Conservation (phyloP, 2,329 filamentous ascomycete species). For the Blastomyces emzantsi region DNA sequence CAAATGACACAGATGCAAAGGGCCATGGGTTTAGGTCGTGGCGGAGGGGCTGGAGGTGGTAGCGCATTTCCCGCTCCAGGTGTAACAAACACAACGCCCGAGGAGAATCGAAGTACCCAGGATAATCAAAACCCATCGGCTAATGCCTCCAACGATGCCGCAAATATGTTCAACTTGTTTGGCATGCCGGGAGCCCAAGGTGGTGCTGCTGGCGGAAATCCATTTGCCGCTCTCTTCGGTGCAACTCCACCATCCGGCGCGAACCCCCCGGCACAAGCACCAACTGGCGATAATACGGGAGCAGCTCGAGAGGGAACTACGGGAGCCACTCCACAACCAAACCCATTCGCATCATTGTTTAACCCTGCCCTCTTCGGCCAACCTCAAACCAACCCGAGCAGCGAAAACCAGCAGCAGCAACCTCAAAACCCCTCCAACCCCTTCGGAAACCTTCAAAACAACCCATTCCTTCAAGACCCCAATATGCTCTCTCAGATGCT, state of each 20-base stretch:
- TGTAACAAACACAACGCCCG: slow-evolving; percentile 73
- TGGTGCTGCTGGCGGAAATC: slow-evolving; percentile 38
- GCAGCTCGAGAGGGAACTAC: slow-evolving; percentile 24
- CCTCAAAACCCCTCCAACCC: slow-evolving; percentile 35
- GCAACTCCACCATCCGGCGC: slow-evolving; percentile 24
- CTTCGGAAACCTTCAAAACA: slow-evolving; percentile 37
- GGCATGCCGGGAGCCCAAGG: slow-evolving; percentile 20
- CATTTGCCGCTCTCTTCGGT: slow-evolving; percentile 53
- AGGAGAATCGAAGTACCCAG: slow-evolving; percentile 34
- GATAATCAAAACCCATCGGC: slow-evolving; percentile 32
- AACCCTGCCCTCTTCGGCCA: slow-evolving; percentile 35
- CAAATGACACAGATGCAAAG: slow-evolving; percentile 76
- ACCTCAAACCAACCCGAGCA: slow-evolving; percentile 16
- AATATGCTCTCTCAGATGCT: slow-evolving; percentile 50
- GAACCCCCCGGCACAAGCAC: slow-evolving; percentile 23
- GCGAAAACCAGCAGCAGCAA: slow-evolving; percentile 19
- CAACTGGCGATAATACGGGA: slow-evolving; percentile 24
- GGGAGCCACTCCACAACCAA: slow-evolving; percentile 38
- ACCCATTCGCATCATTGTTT: slow-evolving; percentile 63
- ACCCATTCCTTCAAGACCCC: slow-evolving; percentile 52
- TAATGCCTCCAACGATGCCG: slow-evolving; percentile 16
- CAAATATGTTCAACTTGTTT: slow-evolving; percentile 31
- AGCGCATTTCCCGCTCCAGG: slow-evolving; percentile 77
- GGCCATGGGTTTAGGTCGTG: slow-evolving; percentile 42
- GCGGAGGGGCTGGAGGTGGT: slow-evolving; percentile 46